Evolutionary conservation across 75 land plant genomes (phyloP).

Genomic region (Chamaecyparis obtusa): DNA sequence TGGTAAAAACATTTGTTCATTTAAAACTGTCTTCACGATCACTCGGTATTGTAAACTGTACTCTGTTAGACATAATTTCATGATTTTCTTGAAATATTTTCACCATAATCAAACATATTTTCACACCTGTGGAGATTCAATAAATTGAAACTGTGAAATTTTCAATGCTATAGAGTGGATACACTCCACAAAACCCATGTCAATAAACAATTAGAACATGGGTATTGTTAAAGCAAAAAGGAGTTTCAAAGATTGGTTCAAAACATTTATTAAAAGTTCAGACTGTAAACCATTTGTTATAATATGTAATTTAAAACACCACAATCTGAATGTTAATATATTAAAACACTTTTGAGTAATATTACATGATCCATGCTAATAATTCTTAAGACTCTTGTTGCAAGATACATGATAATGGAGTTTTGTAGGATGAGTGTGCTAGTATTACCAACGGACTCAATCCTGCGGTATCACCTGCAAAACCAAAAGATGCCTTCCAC

Average conservation of each 20-base stretch:
- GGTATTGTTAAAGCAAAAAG: background rate
- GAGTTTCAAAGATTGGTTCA: background rate
- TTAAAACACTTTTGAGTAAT: background rate
- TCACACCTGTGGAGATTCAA: background rate
- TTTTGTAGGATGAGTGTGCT: background rate
- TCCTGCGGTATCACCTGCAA: too few relatives aligned
- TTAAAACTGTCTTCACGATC: background rate
- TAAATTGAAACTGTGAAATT: background rate
- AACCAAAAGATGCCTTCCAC: too few relatives aligned
- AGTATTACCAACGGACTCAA: too few relatives aligned
- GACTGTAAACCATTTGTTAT: background rate
- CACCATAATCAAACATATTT: background rate
- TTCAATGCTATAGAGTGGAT: background rate
- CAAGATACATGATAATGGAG: background rate
- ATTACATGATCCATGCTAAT: background rate
- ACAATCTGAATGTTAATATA: background rate
- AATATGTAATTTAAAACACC: background rate
- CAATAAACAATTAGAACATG: background rate
- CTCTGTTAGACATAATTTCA: background rate
- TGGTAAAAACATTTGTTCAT: background rate
- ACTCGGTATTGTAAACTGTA: background rate
- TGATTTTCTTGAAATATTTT: background rate
- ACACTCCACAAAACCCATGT: background rate
- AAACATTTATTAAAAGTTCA: background rate
- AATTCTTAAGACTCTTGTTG: background rate